Conservation (phyloP, 306 rosid species). For the Pachyrhizus erosus region DNA sequence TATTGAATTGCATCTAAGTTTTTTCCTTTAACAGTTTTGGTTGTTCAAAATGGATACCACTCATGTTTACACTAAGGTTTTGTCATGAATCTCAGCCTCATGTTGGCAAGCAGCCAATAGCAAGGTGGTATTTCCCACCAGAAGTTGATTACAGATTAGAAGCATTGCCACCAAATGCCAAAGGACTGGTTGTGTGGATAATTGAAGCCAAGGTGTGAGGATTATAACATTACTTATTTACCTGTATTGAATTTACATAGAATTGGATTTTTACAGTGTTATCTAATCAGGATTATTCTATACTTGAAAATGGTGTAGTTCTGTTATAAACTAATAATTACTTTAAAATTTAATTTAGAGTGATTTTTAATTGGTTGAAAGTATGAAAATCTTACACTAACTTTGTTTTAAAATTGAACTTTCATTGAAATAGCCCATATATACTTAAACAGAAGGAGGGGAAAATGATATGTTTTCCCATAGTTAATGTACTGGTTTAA, state of each 20-base stretch:
- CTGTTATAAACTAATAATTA: too few species aligned
- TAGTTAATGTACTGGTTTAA: neutral
- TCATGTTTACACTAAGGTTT: neutral
- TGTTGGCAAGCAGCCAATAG: constrained; percentile 62
- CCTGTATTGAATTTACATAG: neutral
- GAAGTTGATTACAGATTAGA: constrained; percentile 92
- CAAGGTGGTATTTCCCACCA: constrained; percentile 97
- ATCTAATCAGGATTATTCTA: too few species aligned
- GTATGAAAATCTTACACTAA: neutral
- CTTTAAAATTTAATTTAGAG: too few species aligned
- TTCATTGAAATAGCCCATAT: neutral
- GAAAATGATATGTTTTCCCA: neutral
- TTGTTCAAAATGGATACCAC: neutral
- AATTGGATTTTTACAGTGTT: too few species aligned
- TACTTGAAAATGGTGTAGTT: too few species aligned
- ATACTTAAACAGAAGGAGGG: neutral
- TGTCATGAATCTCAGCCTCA: constrained; percentile 45
- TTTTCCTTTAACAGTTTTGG: neutral
- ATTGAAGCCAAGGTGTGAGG: constrained; percentile 60
- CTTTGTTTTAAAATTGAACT: neutral
- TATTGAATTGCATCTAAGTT: too few species aligned
- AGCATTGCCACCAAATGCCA: constrained; percentile 88
- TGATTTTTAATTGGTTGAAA: neutral
- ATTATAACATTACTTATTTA: neutral
- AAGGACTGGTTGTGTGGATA: constrained; percentile 58